These are phyloP conservation scores for Colletotrichum costaricense DNA, from an alignment of 2,329 filamentous ascomycete species.

Conservation along the genomic window DNA sequence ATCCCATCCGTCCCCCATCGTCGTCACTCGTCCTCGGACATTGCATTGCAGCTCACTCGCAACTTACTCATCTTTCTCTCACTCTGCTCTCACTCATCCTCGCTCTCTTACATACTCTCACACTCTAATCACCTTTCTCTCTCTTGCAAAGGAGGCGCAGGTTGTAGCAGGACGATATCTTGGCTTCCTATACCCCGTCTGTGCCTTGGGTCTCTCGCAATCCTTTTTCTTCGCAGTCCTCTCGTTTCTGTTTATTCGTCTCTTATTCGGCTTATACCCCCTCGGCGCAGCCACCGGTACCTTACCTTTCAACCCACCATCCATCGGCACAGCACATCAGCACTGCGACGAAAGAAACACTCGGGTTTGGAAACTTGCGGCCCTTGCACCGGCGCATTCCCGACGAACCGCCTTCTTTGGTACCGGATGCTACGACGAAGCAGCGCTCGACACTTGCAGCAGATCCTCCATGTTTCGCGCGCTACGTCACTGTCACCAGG, in stretches of 20 bases:
- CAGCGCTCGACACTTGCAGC: not conserved
- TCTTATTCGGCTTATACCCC: conserved; percentile 17
- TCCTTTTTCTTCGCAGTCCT: not conserved
- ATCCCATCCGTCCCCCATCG: not conserved
- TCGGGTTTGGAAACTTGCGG: not conserved
- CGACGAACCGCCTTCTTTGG: not conserved
- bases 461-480: conserved; percentile 8
- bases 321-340: not conserved
- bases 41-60: not conserved
- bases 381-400: not conserved
- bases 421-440: conserved; percentile 1
- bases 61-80: not conserved
- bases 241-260: not conserved
- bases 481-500: conserved; percentile 26
- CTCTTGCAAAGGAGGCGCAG: not conserved
- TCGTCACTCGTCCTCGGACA: not conserved
- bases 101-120: not conserved
- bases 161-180: not conserved
- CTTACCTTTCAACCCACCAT: not conserved
- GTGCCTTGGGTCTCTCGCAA: not conserved
- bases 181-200: not conserved
- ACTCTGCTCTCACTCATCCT: not conserved
- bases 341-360: conserved; percentile 3
- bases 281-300: not conserved
- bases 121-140: not conserved